These are phyloP conservation scores for Aspergillus hancockii DNA, from an alignment of 495 filamentous ascomycete genomes.

Conservation along the genomic window DNA sequence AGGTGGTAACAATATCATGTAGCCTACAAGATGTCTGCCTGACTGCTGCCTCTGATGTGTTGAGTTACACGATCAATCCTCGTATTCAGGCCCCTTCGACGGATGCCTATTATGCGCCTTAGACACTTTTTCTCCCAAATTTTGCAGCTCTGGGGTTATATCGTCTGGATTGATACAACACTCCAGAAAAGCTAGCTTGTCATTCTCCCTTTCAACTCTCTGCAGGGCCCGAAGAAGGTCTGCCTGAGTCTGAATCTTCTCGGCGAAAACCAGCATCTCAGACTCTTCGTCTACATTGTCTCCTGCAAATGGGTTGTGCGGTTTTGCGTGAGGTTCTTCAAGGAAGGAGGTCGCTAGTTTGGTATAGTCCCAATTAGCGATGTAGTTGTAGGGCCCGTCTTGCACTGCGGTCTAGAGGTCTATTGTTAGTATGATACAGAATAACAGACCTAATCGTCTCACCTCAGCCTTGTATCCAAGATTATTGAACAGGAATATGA, in stretches of 20 bases:
- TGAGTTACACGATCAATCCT: too few relatives aligned
- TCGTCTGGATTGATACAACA: constrained; percentile 21
- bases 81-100: too few relatives aligned
- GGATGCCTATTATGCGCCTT: not conserved
- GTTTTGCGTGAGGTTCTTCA: not conserved
- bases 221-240: constrained; percentile 10
- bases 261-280: constrained; percentile 9
- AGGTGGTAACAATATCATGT: too few relatives aligned
- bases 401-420: constrained; percentile 13
- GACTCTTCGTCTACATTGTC: not conserved
- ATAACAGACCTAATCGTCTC: not conserved
- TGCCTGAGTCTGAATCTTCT: constrained; percentile 9
- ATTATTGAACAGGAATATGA: constrained; percentile 70
- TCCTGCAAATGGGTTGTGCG: constrained; percentile 8
- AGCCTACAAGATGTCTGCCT: too few relatives aligned
- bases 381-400: constrained; percentile 21
- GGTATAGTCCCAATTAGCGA: constrained; percentile 20
- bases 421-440: not conserved
- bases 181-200: constrained; percentile 16
- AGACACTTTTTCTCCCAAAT: not conserved
- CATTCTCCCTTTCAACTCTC: constrained; percentile 8
- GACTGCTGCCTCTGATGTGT: too few relatives aligned
- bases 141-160: constrained; percentile 9
- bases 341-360: constrained; percentile 9
- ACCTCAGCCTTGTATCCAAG: constrained; percentile 65